These are phyloP conservation scores for Yamadazyma diddensiae DNA, from an alignment of 1,139 yeast genomes.

Conservation along the genomic window DNA sequence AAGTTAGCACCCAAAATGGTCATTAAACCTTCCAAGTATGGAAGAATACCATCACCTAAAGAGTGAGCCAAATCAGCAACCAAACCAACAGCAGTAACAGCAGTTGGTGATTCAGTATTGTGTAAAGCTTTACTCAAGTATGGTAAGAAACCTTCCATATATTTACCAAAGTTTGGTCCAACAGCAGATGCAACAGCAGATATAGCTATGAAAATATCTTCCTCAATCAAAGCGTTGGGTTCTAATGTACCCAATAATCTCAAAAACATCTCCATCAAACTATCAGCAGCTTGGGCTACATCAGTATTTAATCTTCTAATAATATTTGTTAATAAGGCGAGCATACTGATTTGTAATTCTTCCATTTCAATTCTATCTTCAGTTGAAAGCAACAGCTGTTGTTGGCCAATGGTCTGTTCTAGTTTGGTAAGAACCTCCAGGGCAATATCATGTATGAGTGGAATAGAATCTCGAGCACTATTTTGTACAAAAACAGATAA, in stretches of 20 bases:
- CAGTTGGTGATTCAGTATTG: constrained; percentile 79
- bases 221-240: constrained; percentile 81
- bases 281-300: constrained; percentile 70
- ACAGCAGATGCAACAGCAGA: constrained; percentile 85
- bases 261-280: constrained; percentile 78
- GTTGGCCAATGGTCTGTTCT: constrained; percentile 46
- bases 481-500: constrained; percentile 76
- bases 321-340: constrained; percentile 83
- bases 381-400: constrained; percentile 49
- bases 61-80: constrained; percentile 98
- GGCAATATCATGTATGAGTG: constrained; percentile 69
- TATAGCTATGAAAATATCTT: constrained; percentile 88
- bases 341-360: constrained; percentile 83
- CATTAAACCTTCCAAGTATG: constrained; percentile 81
- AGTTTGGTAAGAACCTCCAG: constrained; percentile 70
- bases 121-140: constrained; percentile 73
- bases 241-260: constrained; percentile 60
- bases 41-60: constrained; percentile 67
- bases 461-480: constrained; percentile 70
- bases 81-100: constrained; percentile 88
- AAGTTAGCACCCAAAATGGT: constrained; percentile 71
- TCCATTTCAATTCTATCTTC: constrained; percentile 80
- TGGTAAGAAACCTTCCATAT: constrained; percentile 81
- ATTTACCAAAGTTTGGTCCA: constrained; percentile 66
- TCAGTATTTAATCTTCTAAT: constrained; percentile 77